Base-by-base conservation (phyloP, 495 filamentous ascomycete species). In the Xanthoparmelia taractica region DNA sequence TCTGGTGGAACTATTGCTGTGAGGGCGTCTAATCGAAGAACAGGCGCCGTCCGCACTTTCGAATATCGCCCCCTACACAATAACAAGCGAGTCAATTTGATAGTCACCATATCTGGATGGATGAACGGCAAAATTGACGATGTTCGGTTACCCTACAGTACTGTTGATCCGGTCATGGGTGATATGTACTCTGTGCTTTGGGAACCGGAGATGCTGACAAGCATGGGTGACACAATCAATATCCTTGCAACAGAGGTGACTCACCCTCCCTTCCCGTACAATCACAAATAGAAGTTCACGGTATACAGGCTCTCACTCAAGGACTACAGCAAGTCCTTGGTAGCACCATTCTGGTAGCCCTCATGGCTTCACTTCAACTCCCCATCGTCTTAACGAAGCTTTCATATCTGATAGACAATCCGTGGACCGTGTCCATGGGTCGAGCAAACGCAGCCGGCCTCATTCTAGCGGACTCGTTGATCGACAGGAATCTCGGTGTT, bases 51-150 rank as follows among this genome's bases (percentile, higher is more conserved):
- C 31, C 87, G 85, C 69, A 97, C 93, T 0, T 99, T 99, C 70
- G 94, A 99, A 75, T 99, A 97, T 70, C 83, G 93, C 47, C 94
- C 94, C 36, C 74, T 99, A 55, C 91, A 97, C 75, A 97, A 99
- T 76, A 97, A 97, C 73, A 97, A 99, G 74, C 82, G 92, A 64
- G 88, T 96, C 45, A 97, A 97, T 69, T 79, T 99, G 33, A 97
- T 99, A 67, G 86, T 99, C 54, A 96, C 95, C 1, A 83, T 99
- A 34, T 89, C 93, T 8, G 94, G 94, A 15, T 99, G 94, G 94
- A 96, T 99, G 92, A 96, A 89, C 48, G 93, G 94, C 62, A 97
- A 95, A 72, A 85, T 95, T 45, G 94, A 99, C 74, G 94, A 99
- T 73, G 92, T 97, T 45, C 88, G 94, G 62, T 73, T 99, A 64